Evolutionary conservation across 768 basidiomycete species (phyloP), one percentile per base, ranked within the genome.

Genomic region (Pleurotus pulmonarius): DNA sequence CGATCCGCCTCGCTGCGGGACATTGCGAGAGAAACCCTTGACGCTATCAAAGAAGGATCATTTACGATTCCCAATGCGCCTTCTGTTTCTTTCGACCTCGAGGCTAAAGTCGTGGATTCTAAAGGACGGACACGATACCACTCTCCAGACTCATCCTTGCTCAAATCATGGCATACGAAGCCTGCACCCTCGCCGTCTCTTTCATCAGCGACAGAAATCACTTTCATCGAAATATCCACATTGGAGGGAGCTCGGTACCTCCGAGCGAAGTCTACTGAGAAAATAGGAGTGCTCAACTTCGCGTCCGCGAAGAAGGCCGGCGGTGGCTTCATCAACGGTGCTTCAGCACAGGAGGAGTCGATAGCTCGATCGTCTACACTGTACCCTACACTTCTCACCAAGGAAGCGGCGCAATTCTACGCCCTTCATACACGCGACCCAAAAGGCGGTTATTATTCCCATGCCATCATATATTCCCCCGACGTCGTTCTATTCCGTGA

Each of bases 261-360:
- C 63, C 68, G 59, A 52, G 69, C 29, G 54, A 47, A 43, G 20
- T 16, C 22, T 15, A 56, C 55, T 7, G 55, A 54, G 11, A 70
- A 75, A 55, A 72, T 89, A 9, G 88, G 87, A 16, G 69, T 91
- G 13, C 80, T 92, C 25, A 91, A 86, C 65, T 91, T 91, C 63
- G 89, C 89, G 1, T 87, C 86, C 0, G 88, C 90, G 3, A 86
- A 80, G 49, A 82, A 83, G 38, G 85, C 87, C 1, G 89, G 90
- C 1, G 89, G 90, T 3, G 90, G 90, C 5, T 91, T 92, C 69
- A 76, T 81, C 57, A 76, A 69, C 55, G 90, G 90, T 13, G 82
- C 87, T 0, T 82, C 84, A 57, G 90, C 90, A 1, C 90, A 92
- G 63, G 90, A 92, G 67, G 90, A 92, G 67, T 85, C 85, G 38